A percentile compares a stretch with the other conserved stretches of the same genome.
These are phyloP conservation scores for Ceratocystis smalleyi DNA, from an alignment of 2,329 filamentous ascomycete species.

Conservation along the genomic window DNA sequence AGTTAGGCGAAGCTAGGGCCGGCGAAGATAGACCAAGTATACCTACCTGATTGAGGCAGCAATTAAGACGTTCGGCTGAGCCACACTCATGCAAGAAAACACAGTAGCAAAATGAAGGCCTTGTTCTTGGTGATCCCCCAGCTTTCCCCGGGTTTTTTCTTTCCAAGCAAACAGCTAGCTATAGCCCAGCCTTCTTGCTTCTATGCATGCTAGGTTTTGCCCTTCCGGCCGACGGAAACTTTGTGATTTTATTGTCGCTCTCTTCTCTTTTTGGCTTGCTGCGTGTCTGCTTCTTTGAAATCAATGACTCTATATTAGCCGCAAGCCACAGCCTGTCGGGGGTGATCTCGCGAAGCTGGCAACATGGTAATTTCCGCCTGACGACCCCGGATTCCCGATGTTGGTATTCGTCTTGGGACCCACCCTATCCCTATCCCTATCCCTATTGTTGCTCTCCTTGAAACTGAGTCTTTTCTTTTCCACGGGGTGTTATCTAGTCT, in stretches of 20 bases:
- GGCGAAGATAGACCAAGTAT: neutral
- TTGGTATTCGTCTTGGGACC: neutral
- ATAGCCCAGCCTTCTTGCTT: neutral
- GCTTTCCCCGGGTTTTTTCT: conserved; percentile 1
- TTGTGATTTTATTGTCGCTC: neutral
- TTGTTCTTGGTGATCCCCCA: neutral
- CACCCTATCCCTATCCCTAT: too few species aligned
- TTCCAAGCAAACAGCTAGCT: neutral
- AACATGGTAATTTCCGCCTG: neutral
- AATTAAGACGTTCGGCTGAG: neutral
- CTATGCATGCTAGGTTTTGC: neutral
- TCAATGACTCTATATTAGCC: neutral
- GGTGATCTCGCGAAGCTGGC: neutral
- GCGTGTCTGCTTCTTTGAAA: neutral
- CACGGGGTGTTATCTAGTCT: neutral
- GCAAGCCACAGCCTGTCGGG: neutral
- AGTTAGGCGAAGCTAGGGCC: neutral
- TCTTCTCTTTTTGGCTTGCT: neutral
- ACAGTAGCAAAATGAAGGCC: neutral
- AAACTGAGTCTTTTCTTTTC: neutral
- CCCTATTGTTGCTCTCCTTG: neutral
- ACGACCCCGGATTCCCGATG: neutral
- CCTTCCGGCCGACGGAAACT: neutral
- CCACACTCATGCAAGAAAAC: neutral
- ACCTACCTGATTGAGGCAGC: conserved; percentile 1